Base-by-base conservation (phyloP, 2,329 filamentous ascomycete species). In the Aureobasidium sp. region DNA sequence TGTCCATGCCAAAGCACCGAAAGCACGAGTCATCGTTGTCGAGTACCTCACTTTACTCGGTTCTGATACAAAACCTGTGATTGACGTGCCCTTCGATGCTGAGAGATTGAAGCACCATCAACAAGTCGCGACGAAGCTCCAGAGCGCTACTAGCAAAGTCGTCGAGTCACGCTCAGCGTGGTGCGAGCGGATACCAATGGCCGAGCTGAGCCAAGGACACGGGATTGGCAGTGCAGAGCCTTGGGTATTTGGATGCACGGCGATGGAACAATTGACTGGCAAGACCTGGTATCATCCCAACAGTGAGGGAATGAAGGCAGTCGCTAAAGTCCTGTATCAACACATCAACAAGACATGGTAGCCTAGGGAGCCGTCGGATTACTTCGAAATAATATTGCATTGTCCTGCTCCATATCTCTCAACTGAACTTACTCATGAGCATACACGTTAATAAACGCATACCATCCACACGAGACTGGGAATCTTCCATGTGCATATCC, bases 1-100 rank as follows among this genome's bases (percentile, higher is more conserved):
- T 2, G 15, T 58, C 1, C 55, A 58, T 23, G 25, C 31, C 17
- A 47, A 27, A 29, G 55, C 55, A 1, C 55, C 55, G 1, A 37
- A 21, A 19, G 55, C 43, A 17, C 31, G n/a, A 11, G 29, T 58
- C 10, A 40, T 49, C 15, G 31, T 58, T 27, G 33, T 58, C 23
- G 55, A 58, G 5, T 58, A 58, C 11, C 2, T 58, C 21, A 58
- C 55, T 17, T 17, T 58, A 11, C 19, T 58, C 10, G 55, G 55
- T 3, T 10, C 43, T 1, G 42, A 58, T 13, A 21, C 10, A 4
- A 47, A 49, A 13, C n/a, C 42, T 21, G 17, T 1, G 4, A 6
- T 31, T 3, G 43, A 58, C 15, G 55, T 58, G 3, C 33, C 42
- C 6, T 38, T 38, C 4, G 10, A 47, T 17, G 31, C 29, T 1